These are phyloP conservation scores for Collybia mongolica DNA, from an alignment of 768 basidiomycete genomes.

Conservation along the genomic window DNA sequence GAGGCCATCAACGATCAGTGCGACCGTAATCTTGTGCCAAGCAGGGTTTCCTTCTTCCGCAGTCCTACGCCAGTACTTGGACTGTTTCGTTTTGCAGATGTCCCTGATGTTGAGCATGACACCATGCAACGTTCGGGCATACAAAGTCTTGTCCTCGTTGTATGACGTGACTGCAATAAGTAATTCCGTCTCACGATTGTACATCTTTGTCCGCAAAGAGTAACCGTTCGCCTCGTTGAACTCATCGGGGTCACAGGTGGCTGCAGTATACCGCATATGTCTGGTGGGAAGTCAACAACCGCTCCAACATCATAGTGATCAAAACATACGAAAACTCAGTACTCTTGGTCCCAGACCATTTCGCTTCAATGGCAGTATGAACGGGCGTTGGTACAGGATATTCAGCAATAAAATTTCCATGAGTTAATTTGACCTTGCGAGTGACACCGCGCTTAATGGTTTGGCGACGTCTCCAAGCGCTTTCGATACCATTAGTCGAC, in stretches of 20 bases:
- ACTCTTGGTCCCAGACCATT: conserved; percentile 68
- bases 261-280: conserved; percentile 94
- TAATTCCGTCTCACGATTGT: conserved; percentile 88
- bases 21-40: conserved; percentile 92
- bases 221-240: conserved; percentile 79
- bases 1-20: conserved; percentile 89
- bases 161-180: conserved; percentile 94
- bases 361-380: conserved; percentile 76
- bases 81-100: conserved; percentile 94
- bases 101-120: conserved; percentile 98
- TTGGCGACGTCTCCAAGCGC: conserved; percentile 74
- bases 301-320: background rate
- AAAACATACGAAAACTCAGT: conserved; percentile 86
- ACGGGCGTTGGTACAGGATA: conserved; percentile 87
- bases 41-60: conserved; percentile 82
- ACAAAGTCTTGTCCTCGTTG: conserved; percentile 92
- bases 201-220: conserved; percentile 80
- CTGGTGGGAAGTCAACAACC: conserved; percentile 26
- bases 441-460: conserved; percentile 91
- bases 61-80: conserved; percentile 84
- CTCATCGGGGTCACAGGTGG: conserved; percentile 89
- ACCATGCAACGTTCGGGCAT: conserved; percentile 88
- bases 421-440: conserved; percentile 90
- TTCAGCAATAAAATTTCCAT: conserved; percentile 91
- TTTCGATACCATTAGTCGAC: conserved; percentile 56